A percentile compares a stretch with the other conserved stretches of the same genome.
Evolutionary conservation across 2,329 filamentous ascomycete genomes (phyloP).

Genomic region (Nigrospora osmanthi): DNA sequence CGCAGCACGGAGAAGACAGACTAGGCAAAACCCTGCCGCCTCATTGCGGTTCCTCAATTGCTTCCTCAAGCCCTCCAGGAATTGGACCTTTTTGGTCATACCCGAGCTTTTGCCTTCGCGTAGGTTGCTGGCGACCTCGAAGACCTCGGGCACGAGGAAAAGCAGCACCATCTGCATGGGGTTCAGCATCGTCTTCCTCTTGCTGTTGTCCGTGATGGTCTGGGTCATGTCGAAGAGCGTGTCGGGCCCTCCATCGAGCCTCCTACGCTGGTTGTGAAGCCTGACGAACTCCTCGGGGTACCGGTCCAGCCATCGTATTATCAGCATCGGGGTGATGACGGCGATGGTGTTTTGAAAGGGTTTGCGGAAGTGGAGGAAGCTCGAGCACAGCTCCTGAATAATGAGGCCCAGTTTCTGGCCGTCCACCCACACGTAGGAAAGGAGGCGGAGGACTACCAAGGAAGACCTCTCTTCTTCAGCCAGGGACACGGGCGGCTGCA

Average conservation of each 20-base stretch:
- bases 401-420: conserved; percentile 51
- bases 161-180: conserved; percentile 57
- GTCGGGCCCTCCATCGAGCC: conserved; percentile 58
- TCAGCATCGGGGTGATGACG: conserved; percentile 52
- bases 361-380: conserved; percentile 59
- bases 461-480: conserved; percentile 44
- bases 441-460: conserved; percentile 47
- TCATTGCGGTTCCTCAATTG: conserved; percentile 57
- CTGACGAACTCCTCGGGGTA: conserved; percentile 58
- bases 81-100: conserved; percentile 58
- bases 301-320: conserved; percentile 58
- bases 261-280: conserved; percentile 51
- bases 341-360: conserved; percentile 57
- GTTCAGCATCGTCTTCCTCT: conserved; percentile 47
- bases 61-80: conserved; percentile 57
- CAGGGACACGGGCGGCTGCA: conserved; percentile 26
- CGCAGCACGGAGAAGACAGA: conserved; percentile 53
- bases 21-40: conserved; percentile 58
- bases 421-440: conserved; percentile 60
- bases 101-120: conserved; percentile 54
- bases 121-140: conserved; percentile 61
- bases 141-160: conserved; percentile 60
- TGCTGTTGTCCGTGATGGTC: conserved; percentile 49
- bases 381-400: conserved; percentile 59
- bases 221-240: conserved; percentile 64